phyloP scores from a whole-genome alignment of 2,329 filamentous ascomycete species.

The Anisogramma anomala region DNA sequence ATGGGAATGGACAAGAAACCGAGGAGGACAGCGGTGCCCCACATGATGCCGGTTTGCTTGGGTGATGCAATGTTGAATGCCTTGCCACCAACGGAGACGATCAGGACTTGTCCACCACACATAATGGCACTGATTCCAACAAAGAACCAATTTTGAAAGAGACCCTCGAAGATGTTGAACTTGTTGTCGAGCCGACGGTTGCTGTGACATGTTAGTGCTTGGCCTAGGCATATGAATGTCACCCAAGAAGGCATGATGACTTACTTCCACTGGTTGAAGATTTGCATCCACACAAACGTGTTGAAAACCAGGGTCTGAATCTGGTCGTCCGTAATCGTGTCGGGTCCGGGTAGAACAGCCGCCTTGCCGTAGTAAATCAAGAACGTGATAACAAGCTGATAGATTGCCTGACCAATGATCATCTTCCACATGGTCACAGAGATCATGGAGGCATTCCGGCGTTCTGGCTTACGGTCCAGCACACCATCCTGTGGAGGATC shows the following conservation, averaged over 20 bases:
- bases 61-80: constrained; percentile 61
- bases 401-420: constrained; percentile 87
- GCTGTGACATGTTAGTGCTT: constrained; percentile 28
- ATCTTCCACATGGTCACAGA: constrained; percentile 98
- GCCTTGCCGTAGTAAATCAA: constrained; percentile 54
- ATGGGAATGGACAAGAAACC: constrained; percentile 77
- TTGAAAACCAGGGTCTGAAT: constrained; percentile 86
- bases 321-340: constrained; percentile 32
- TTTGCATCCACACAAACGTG: constrained; percentile 99
- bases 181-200: constrained; percentile 89
- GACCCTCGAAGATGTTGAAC: constrained; percentile 90
- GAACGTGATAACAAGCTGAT: constrained; percentile 71
- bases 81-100: constrained; percentile 72
- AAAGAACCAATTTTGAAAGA: constrained; percentile 80
- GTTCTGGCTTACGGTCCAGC: constrained; percentile 61
- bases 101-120: constrained; percentile 79
- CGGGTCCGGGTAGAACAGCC: constrained; percentile 25
- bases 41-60: constrained; percentile 60
- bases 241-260: constrained; percentile 23
- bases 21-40: constrained; percentile 77
- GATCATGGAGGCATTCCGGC: constrained; percentile 51
- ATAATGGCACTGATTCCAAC: constrained; percentile 75
- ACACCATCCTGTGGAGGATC: constrained; percentile 79
- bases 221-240: background rate
- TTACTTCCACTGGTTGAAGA: constrained; percentile 95